These are phyloP conservation scores for Boletus tomentosulus DNA, from an alignment of 768 basidiomycete genomes.

Conservation along the genomic window DNA sequence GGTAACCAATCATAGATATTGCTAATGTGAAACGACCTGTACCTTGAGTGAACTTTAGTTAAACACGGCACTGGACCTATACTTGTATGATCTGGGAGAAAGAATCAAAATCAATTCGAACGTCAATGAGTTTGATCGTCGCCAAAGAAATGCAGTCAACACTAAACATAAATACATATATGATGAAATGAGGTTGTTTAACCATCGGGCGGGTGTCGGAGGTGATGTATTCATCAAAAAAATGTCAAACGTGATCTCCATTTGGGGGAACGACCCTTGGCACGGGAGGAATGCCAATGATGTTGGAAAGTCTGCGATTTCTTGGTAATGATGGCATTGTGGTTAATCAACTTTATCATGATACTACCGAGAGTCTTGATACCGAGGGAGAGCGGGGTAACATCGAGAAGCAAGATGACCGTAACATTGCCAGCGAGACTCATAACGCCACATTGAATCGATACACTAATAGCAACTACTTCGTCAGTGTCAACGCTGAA, in stretches of 20 bases:
- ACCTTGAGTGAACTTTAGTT: no score
- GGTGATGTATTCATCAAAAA: no score
- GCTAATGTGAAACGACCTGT: no score
- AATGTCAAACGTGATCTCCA: constrained; percentile 92
- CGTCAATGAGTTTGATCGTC: no score
- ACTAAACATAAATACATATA: no score
- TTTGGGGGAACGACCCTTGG: constrained; percentile 74
- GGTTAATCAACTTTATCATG: constrained; percentile 97
- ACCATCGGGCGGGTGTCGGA: no score
- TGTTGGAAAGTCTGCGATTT: constrained; percentile 99
- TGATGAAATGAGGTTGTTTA: no score
- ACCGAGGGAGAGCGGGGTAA: constrained; percentile 90
- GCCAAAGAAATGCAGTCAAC: no score
- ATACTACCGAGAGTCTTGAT: constrained; percentile 98
- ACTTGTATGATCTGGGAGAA: no score
- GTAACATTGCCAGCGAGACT: constrained; percentile 95
- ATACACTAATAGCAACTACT: constrained; percentile 96
- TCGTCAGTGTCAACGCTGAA: constrained; percentile 99
- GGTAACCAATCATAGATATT: no score
- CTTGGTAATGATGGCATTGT: constrained; percentile 99
- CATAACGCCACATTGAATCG: constrained; percentile 98
- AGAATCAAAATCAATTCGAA: no score
- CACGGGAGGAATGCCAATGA: constrained; percentile 90
- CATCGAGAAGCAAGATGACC: constrained; percentile 91
- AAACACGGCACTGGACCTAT: no score